phyloP scores from a whole-genome alignment of 2,329 filamentous ascomycete species.

The Hypomyces rosellus region DNA sequence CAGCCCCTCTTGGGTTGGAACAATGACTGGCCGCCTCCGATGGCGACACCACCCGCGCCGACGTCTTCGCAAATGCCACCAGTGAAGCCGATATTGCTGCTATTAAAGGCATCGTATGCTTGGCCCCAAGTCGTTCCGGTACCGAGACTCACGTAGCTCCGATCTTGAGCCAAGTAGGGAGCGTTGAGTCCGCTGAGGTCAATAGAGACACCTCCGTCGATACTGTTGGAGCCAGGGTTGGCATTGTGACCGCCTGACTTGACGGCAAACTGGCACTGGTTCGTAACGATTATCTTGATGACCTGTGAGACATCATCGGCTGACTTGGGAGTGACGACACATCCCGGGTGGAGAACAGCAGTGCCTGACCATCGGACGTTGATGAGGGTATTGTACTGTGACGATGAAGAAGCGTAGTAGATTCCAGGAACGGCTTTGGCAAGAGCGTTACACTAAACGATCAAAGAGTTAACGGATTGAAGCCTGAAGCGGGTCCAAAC shows the following conservation, averaged over 20 bases:
- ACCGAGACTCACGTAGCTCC: constrained; percentile 26
- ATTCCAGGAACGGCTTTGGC: neutral
- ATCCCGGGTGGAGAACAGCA: constrained; percentile 2
- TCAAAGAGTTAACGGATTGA: too few species aligned
- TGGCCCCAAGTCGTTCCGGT: constrained; percentile 28
- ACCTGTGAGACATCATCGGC: constrained; percentile 1
- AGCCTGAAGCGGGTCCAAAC: too few species aligned
- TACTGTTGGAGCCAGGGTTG: constrained; percentile 34
- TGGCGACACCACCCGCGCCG: constrained; percentile 16
- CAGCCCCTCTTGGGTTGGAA: constrained; percentile 25
- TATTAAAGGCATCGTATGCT: neutral
- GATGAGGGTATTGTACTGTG: constrained; percentile 1
- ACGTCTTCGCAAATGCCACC: constrained; percentile 2
- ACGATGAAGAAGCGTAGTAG: neutral
- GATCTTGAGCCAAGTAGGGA: constrained; percentile 8
- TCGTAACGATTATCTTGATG: neutral
- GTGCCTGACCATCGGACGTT: constrained; percentile 5
- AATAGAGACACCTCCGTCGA: constrained; percentile 31
- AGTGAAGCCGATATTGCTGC: neutral
- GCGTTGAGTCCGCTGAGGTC: constrained; percentile 29
- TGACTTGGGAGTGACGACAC: constrained; percentile 3
- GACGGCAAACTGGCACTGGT: constrained; percentile 23
- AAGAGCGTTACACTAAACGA: too few species aligned
- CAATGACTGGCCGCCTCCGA: constrained; percentile 14
- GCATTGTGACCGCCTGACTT: constrained; percentile 40